Base-by-base conservation (phyloP, 2,329 filamentous ascomycete genomes). In the Chalara sp. region DNA sequence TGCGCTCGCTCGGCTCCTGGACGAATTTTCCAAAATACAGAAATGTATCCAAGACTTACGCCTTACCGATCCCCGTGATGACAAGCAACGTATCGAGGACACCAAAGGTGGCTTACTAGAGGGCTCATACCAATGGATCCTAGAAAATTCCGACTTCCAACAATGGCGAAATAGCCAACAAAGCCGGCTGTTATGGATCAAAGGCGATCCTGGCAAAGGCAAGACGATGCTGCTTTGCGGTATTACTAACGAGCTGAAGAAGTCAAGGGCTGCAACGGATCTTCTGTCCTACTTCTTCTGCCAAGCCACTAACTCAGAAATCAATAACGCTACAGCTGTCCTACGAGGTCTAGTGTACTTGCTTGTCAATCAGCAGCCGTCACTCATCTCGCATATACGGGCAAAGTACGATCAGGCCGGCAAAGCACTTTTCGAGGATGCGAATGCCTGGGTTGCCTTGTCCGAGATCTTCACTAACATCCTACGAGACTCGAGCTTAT, bases 261-360 rank as follows among this genome's bases (percentile, higher is more conserved):
- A 4, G 41, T 28, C 4, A 2, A 44, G 3, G 2, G 41, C 41
- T n/a, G n/a, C 28, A 12, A 2, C 21, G 41, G 41, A 11, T 44
- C 41, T 12, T 13, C 12, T n/a, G n/a, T 54, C 37, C 1, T 47
- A 51, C 45, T 73, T 72, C 59, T 71, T 76, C 59, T 76, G 69
- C 57, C 67, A 77, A 55, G 61, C 63, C 7, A 67, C 66, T 5
- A 58, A 74, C 40, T n/a, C 51, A 1, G 50, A 57, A 1, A 39
- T 73, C 30, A 74, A 71, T 50, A 72, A 56, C 46, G 68, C 68
- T 0, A 64, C 57, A 0, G 62, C 70, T 1, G 67, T 75, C 0
- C 55, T 77, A 1, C 65, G 70, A 0, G 72, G 74, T 0, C 61
- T 78, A 0, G 61, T 76, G 0, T 72, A 65, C 32, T 33, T 68